Conservation (phyloP, 176 grass and related monocot species). For the Triticum monococcum region DNA sequence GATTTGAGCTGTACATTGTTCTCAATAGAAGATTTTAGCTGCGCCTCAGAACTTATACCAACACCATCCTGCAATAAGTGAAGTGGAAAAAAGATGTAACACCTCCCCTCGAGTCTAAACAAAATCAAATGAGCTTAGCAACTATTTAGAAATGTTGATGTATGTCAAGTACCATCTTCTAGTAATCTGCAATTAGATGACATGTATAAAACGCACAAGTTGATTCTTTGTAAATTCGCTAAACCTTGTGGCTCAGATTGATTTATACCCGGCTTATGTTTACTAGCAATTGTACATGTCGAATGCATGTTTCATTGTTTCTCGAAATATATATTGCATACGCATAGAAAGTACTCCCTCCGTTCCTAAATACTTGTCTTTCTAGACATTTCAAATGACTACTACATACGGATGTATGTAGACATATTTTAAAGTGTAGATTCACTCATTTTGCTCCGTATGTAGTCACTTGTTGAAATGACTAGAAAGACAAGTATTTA, state of each 20-base stretch:
- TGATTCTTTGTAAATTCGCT: background rate
- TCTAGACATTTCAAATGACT: too few relatives aligned
- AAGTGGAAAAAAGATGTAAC: constrained; percentile 13
- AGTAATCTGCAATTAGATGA: background rate
- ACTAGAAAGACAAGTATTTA: too few relatives aligned
- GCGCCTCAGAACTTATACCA: constrained; percentile 47
- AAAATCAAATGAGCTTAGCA: constrained; percentile 19
- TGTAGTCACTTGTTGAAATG: too few relatives aligned
- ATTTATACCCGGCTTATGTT: background rate
- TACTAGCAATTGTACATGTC: background rate
- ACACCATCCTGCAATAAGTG: constrained; percentile 54
- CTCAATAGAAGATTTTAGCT: constrained; percentile 28
- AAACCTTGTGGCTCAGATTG: background rate
- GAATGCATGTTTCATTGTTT: background rate
- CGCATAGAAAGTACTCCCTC: background rate
- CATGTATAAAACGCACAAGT: background rate
- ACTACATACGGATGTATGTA: too few relatives aligned
- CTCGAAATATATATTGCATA: background rate
- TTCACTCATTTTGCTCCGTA: too few relatives aligned
- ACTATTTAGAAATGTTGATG: background rate
- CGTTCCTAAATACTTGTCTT: too few relatives aligned
- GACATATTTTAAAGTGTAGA: too few relatives aligned
- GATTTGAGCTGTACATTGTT: constrained; percentile 39
- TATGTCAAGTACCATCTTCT: constrained; percentile 23
- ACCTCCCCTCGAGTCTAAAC: background rate